Base-by-base conservation (phyloP, 495 filamentous ascomycete species). In the Penicillium lagena region DNA sequence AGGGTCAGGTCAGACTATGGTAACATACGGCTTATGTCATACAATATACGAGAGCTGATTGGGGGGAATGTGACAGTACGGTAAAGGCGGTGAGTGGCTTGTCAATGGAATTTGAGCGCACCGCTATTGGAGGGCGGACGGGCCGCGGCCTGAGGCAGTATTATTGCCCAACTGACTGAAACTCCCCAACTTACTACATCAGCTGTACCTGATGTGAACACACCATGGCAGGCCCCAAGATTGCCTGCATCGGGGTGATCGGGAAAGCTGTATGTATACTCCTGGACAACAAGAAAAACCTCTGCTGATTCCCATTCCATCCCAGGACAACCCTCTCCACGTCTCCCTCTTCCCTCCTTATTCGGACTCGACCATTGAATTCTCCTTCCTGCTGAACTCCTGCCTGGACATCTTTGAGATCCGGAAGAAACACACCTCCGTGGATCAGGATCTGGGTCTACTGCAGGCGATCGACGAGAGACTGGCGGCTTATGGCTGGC, bases 251-350 rank as follows among this genome's bases (percentile, higher is more conserved):
- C 47, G 89, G 89, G 54, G 71, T 98, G 15, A 95, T 98, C 55
- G 90, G 91, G 39, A 89, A 90, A 70, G 81, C 91, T 59, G 87
- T 95, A 78, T 36, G 71, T 51, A 57, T 22, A 22, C 22, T 22
- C 2, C 22, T 22, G 22, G 4, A 22, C 22, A 22, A 22, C 37
- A 43, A 43, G 31, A 9, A 34, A 36, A 29, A 9, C 28, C 36
- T 12, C 22, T 51, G n/a, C 32, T 42, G 17, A 52, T 35, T 8
- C 29, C 39, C 15, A 50, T 51, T 22, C 29, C 29, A 10, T 43
- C 8, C 13, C 57, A 98, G 93, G 94, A 96, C 68, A 95, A 95
- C 62, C 93, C 91, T 38, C 85, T 98, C 59, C 91, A 96, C 67
- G 85, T 94, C 46, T 79, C 86, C 37, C 76, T 96, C 59, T 96